Conservation (phyloP, 441 rosid genomes). For the Erysimum cheiri region DNA sequence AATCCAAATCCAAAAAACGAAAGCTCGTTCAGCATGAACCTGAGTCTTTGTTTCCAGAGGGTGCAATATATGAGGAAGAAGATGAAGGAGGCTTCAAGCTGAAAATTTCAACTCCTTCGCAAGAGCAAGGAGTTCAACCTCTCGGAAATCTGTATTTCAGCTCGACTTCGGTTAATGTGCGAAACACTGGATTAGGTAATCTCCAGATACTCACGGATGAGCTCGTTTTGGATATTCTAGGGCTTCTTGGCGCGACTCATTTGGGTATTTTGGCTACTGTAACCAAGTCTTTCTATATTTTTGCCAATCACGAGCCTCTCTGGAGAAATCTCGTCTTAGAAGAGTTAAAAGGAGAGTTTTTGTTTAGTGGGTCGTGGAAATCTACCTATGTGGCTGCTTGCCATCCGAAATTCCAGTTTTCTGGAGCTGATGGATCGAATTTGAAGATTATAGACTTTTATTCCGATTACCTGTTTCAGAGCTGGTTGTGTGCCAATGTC, state of each 20-base stretch:
- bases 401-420: constrained; percentile 50
- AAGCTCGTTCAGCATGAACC: constrained; percentile 18
- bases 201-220: constrained; percentile 75
- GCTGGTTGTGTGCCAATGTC: constrained; percentile 97
- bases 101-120: constrained; percentile 62
- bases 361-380: constrained; percentile 78
- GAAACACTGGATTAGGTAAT: constrained; percentile 87
- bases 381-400: constrained; percentile 63
- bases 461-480: constrained; percentile 91
- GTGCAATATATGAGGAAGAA: constrained; percentile 29
- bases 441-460: constrained; percentile 77
- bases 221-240: constrained; percentile 80
- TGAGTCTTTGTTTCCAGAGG: constrained; percentile 20
- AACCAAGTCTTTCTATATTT: constrained; percentile 78
- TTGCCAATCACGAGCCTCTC: constrained; percentile 76
- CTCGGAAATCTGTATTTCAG: constrained; percentile 80
- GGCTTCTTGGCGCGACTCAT: constrained; percentile 59
- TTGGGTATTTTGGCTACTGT: constrained; percentile 76
- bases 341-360: constrained; percentile 61
- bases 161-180: constrained; percentile 59
- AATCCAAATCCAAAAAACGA: constrained; percentile 40
- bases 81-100: constrained; percentile 68
- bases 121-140: constrained; percentile 80
- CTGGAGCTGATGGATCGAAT: constrained; percentile 30
- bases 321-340: constrained; percentile 94